Evolutionary conservation across 2,329 filamentous ascomycete species (phyloP), one percentile per base, ranked within the genome.

Genomic region (Pseudocercospora musae): DNA sequence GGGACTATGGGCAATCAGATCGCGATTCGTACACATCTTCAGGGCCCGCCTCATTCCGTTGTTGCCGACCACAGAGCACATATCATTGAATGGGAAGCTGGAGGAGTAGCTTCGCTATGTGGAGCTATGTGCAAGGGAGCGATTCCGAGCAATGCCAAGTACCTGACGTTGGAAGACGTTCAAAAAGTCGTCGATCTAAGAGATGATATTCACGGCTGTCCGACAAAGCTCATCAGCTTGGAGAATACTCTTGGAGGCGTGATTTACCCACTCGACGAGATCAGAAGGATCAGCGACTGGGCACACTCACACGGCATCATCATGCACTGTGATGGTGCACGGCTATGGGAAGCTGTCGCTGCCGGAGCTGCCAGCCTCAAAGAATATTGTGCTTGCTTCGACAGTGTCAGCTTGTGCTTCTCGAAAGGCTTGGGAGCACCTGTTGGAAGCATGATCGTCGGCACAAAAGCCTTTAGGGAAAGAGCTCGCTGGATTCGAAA

Each of bases 1-100:
- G 94, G 94, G 3, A 96, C 93, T 4, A 96, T 96, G 92, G 67
- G 92, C 44, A 97, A 97, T 78, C 92, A 96, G 75, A 81, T 97
- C 18, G 88, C 89, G 0, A 82, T 96, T 46, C 87, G 93, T 42
- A 84, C 90, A 1, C 89, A 95, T 62, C 82, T 97, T 13, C 84
- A 81, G 0, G 89, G 91, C 63, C 92, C 93, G 13, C 94, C 94
- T 0, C 87, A 96, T 74, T 85, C 85, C 7, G 85, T 97, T 4
- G 79, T 97, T 8, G 91, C 89, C 69, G 93, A 97, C 73, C 81
- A 87, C 66, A 85, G 91, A 33, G 85, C 87, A 4, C 94, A 97
- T 74, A 90, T 97, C 62, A 80, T 91, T 61, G 81, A 87, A 44
- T 87, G 88, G 80, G 86, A 89, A 73, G 85, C 85, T 1, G 86